Evolutionary conservation across 176 grass and related monocot species (phyloP).

Genomic region (Calamus simplicifolius): DNA sequence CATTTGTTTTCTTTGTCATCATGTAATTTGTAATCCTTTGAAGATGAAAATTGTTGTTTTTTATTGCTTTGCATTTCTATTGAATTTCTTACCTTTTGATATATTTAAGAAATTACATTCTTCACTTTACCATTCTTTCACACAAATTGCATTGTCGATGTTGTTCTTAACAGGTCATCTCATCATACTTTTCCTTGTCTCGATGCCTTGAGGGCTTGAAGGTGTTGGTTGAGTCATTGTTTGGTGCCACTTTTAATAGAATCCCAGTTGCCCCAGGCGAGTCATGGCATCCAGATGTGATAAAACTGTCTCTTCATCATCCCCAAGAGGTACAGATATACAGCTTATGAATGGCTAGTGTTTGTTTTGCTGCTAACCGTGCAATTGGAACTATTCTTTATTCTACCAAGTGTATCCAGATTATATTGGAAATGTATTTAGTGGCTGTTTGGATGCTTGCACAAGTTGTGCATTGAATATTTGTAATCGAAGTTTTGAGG

Average conservation of each 20-base stretch:
- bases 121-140: conserved; percentile 7
- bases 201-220: conserved; percentile 79
- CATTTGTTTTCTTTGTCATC: too few species aligned
- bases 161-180: conserved; percentile 41
- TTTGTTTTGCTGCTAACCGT: background rate
- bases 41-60: background rate
- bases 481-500: too few species aligned
- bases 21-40: too few species aligned
- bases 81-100: background rate
- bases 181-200: conserved; percentile 69
- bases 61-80: background rate
- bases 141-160: conserved; percentile 6
- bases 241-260: conserved; percentile 79
- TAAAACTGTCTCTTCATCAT: conserved; percentile 89
- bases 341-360: background rate
- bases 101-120: conserved; percentile 4
- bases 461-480: too few species aligned
- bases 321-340: conserved; percentile 55
- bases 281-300: conserved; percentile 93
- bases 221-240: conserved; percentile 79
- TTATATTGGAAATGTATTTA: too few species aligned
- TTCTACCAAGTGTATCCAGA: too few species aligned
- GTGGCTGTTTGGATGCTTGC: too few species aligned
- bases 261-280: conserved; percentile 55
- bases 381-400: too few species aligned